A percentile compares a stretch with the other conserved stretches of the same genome.
Conservation (phyloP, 2,329 filamentous ascomycete genomes). For the Curvularia lunata region DNA sequence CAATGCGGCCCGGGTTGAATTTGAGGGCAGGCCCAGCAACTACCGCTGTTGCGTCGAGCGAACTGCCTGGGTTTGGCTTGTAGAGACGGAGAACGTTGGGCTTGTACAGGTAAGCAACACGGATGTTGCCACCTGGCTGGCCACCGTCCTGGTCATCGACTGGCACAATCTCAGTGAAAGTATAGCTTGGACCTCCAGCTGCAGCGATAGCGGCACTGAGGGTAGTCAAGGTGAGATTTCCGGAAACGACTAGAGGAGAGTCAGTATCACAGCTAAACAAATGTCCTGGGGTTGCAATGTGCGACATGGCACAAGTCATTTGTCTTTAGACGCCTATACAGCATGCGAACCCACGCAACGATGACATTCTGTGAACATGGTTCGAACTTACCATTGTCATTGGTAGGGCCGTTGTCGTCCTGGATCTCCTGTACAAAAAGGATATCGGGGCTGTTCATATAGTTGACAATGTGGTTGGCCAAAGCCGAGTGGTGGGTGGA, state of each 20-base stretch:
- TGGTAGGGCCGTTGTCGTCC: constrained; percentile 66
- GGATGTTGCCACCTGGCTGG: constrained; percentile 73
- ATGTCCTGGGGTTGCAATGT: neutral
- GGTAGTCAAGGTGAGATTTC: constrained; percentile 65
- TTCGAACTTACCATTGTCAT: constrained; percentile 60
- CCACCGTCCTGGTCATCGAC: constrained; percentile 69
- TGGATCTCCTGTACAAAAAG: constrained; percentile 75
- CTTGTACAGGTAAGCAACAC: constrained; percentile 72
- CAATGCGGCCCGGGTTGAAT: constrained; percentile 73
- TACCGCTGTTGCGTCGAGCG: constrained; percentile 64
- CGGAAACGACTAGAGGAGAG: constrained; percentile 50
- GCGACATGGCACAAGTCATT: neutral
- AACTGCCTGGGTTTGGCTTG: constrained; percentile 63
- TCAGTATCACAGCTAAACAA: constrained; percentile 9
- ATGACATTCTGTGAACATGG: constrained; percentile 5
- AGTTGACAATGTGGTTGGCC: constrained; percentile 69
- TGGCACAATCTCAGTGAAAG: constrained; percentile 66
- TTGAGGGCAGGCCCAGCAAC: constrained; percentile 64
- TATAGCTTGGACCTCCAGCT: constrained; percentile 61
- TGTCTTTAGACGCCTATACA: neutral
- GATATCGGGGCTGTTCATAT: constrained; percentile 68
- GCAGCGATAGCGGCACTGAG: constrained; percentile 61
- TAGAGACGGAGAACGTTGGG: constrained; percentile 64
- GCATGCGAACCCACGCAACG: neutral
- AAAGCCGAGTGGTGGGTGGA: constrained; percentile 63